phyloP scores from a whole-genome alignment of 2,329 filamentous ascomycete species.

The Xylariaceae sp. region DNA sequence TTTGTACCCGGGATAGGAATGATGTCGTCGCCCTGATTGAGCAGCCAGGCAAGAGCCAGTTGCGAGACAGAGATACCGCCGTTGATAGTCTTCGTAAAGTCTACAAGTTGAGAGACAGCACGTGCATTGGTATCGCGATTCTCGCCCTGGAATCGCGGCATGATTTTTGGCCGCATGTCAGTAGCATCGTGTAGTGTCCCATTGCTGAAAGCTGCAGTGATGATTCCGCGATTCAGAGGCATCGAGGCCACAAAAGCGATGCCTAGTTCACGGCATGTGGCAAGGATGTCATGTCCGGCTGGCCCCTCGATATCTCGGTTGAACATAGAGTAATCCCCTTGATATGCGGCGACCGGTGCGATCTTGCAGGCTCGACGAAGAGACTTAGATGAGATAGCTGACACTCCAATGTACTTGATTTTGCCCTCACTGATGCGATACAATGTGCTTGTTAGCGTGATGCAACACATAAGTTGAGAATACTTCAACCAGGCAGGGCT shows the following conservation, averaged over 20 bases:
- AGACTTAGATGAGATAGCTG: conserved; percentile 44
- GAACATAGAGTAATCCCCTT: conserved; percentile 51
- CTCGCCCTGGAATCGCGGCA: conserved; percentile 41
- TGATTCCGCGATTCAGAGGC: conserved; percentile 40
- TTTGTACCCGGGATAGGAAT: conserved; percentile 39
- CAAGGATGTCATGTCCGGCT: conserved; percentile 34
- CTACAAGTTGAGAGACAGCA: conserved; percentile 25
- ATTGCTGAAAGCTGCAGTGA: conserved; percentile 38
- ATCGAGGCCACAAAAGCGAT: conserved; percentile 40
- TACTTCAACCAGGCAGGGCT: too few species aligned
- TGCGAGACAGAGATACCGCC: conserved; percentile 46
- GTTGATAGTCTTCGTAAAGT: conserved; percentile 24
- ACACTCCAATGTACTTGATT: conserved; percentile 49
- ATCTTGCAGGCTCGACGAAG: conserved; percentile 47
- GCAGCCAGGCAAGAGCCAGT: conserved; percentile 54
- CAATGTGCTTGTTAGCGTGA: not conserved
- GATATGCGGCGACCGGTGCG: conserved; percentile 47
- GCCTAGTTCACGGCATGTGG: conserved; percentile 44
- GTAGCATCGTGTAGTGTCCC: conserved; percentile 11
- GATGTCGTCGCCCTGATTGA: conserved; percentile 42
- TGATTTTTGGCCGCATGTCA: not conserved
- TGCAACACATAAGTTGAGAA: not conserved
- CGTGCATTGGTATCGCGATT: conserved; percentile 48
- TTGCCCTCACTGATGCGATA: conserved; percentile 51
- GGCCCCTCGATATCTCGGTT: conserved; percentile 44